Evolutionary conservation across 1,284 basidiomycete genomes (phyloP).

Genomic region (Lentinus polychrous): DNA sequence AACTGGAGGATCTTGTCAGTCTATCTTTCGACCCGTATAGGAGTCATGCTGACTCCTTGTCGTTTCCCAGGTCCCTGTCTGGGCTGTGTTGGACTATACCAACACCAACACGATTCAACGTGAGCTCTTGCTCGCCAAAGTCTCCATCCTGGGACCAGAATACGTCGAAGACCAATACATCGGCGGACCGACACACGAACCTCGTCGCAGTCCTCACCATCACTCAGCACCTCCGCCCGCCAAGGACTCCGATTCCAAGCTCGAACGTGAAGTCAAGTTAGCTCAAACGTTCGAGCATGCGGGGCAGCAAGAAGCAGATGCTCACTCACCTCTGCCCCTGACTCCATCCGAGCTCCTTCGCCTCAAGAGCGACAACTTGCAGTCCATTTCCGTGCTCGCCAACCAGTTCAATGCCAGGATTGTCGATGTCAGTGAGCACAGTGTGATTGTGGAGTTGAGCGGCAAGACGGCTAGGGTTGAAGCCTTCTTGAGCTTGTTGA

Average conservation of each 20-base stretch:
- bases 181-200: constrained; percentile 78
- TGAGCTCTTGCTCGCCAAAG: constrained; percentile 32
- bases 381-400: constrained; percentile 80
- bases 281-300: constrained; percentile 70
- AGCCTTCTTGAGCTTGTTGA: constrained; percentile 86
- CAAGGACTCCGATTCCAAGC: constrained; percentile 34
- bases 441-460: constrained; percentile 91
- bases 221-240: constrained; percentile 8
- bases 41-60: constrained; percentile 6
- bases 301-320: constrained; percentile 21
- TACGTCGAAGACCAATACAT: constrained; percentile 88
- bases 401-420: constrained; percentile 90
- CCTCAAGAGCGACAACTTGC: constrained; percentile 85
- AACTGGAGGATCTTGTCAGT: constrained; percentile 88
- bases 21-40: background rate
- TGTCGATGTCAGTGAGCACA: constrained; percentile 92
- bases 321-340: constrained; percentile 22
- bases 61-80: constrained; percentile 80
- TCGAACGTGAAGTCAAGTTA: constrained; percentile 62
- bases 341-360: constrained; percentile 78
- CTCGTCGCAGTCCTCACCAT: too few relatives aligned
- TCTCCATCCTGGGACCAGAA: constrained; percentile 96
- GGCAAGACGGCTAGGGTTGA: constrained; percentile 91
- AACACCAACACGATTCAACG: constrained; percentile 60
- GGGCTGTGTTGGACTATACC: constrained; percentile 96